phyloP scores from a whole-genome alignment of 1,139 yeast species.

The Pichia sp. region DNA sequence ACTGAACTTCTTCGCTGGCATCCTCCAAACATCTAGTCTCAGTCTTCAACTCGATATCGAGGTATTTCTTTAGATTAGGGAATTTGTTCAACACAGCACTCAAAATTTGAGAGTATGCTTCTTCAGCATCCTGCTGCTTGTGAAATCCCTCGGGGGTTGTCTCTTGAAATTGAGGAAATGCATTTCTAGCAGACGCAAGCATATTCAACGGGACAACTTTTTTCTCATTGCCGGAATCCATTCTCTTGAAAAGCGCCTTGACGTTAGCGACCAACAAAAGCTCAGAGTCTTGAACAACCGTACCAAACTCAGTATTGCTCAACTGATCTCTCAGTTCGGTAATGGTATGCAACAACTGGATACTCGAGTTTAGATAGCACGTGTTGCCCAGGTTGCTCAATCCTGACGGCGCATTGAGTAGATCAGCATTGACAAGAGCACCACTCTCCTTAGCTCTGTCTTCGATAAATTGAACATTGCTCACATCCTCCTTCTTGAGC shows the following conservation, averaged over 20 bases:
- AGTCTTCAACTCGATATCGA: slow-evolving; percentile 62
- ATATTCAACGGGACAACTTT: slow-evolving; percentile 62
- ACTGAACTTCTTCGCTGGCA: slow-evolving; percentile 43
- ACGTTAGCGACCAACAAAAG: slow-evolving; percentile 31
- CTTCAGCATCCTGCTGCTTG: slow-evolving; percentile 98
- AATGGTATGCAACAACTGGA: slow-evolving; percentile 72
- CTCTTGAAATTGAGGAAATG: slow-evolving; percentile 89
- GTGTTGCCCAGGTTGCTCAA: slow-evolving; percentile 88
- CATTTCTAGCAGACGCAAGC: slow-evolving; percentile 55
- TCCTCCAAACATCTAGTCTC: slow-evolving; percentile 53
- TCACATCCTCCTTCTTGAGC: slow-evolving; percentile 35
- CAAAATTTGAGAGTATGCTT: slow-evolving; percentile 79
- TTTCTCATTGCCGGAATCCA: slow-evolving; percentile 38
- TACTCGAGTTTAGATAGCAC: slow-evolving; percentile 85
- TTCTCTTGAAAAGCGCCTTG: slow-evolving; percentile 43
- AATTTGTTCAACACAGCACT: slow-evolving; percentile 44
- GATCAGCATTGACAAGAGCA: slow-evolving; percentile 27
- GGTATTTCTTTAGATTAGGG: slow-evolving; percentile 51
- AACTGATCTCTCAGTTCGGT: slow-evolving; percentile 46
- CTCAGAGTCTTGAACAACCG: slow-evolving; percentile 9
- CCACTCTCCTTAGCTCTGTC: slow-evolving; percentile 47
- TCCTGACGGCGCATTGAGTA: slow-evolving; percentile 64
- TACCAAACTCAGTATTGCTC: slow-evolving; percentile 20
- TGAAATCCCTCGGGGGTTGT: slow-evolving; percentile 59
- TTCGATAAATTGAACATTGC: slow-evolving; percentile 61